These are phyloP conservation scores for Simmondsia chinensis DNA, from an alignment of 148 eudicot species.

Conservation along the genomic window DNA sequence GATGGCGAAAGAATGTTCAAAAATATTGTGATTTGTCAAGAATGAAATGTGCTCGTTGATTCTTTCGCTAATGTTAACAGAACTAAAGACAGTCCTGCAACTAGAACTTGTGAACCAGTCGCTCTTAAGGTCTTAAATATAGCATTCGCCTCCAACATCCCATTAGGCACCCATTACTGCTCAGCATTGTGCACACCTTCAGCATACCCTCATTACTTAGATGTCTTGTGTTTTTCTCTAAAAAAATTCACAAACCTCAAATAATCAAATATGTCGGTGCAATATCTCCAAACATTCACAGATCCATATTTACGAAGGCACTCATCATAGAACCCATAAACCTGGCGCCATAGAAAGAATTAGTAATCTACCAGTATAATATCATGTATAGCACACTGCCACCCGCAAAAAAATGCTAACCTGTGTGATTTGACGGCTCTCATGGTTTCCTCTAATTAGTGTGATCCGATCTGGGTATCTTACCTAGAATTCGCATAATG, in stretches of 20 bases:
- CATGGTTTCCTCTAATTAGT: slow-evolving; percentile 91
- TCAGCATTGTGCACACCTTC: no score
- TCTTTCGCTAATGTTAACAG: no score
- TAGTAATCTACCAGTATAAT: slow-evolving; percentile 8
- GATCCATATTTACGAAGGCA: slow-evolving; percentile 94
- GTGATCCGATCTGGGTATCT: slow-evolving; percentile 95
- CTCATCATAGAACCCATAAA: slow-evolving; percentile 96
- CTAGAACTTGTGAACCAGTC: no score
- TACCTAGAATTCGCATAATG: slow-evolving; percentile 38
- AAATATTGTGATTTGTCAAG: no score
- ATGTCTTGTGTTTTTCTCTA: no score
- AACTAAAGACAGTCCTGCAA: not conserved
- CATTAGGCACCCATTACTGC: no score
- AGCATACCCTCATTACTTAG: no score
- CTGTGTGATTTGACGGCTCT: slow-evolving; percentile 88
- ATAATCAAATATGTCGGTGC: slow-evolving; percentile 94
- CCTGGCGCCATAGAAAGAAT: slow-evolving; percentile 39
- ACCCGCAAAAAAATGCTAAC: slow-evolving; percentile 21
- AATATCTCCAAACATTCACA: slow-evolving; percentile 91
- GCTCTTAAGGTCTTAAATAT: no score
- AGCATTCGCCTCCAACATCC: no score
- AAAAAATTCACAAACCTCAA: slow-evolving; percentile 47
- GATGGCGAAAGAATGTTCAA: no score
- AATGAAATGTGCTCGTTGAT: no score
- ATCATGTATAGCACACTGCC: no score